Conservation (phyloP, 768 basidiomycete genomes). For the Naganishia antarctica region DNA sequence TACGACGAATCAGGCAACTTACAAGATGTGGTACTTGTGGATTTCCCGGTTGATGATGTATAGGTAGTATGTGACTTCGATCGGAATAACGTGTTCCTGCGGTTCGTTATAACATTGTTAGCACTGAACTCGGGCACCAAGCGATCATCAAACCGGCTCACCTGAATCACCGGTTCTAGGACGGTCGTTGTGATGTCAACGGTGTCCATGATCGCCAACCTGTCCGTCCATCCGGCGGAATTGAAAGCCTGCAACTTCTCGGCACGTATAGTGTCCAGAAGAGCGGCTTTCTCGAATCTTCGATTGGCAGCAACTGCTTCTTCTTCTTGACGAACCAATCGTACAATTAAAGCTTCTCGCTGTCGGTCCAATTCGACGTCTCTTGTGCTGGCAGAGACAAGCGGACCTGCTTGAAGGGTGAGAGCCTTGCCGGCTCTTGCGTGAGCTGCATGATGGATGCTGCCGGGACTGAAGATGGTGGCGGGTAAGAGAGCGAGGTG, state of each 20-base stretch:
- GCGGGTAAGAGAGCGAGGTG: constrained; percentile 25
- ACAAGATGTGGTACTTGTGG: constrained; percentile 47
- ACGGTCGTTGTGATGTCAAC: constrained; percentile 40
- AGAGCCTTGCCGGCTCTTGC: constrained; percentile 14
- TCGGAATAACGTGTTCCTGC: constrained; percentile 41
- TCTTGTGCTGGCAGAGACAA: neutral
- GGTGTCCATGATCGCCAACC: constrained; percentile 30
- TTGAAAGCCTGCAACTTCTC: constrained; percentile 31
- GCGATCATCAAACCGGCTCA: too few species aligned
- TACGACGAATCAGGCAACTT: constrained; percentile 12
- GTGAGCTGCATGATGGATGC: neutral
- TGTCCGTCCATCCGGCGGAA: constrained; percentile 34
- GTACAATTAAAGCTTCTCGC: constrained; percentile 31
- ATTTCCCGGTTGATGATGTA: constrained; percentile 40
- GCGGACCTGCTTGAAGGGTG: constrained; percentile 11
- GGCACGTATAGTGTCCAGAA: constrained; percentile 21
- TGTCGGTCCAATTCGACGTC: constrained; percentile 28
- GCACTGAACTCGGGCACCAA: too few species aligned
- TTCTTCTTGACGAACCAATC: constrained; percentile 23
- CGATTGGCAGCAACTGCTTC: constrained; percentile 1
- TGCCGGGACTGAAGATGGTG: constrained; percentile 19
- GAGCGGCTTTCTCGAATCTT: constrained; percentile 11
- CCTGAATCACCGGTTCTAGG: constrained; percentile 45
- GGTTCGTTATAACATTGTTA: neutral
- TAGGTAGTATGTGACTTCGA: constrained; percentile 38